Evolutionary conservation across 768 basidiomycete species (phyloP).

Genomic region (Tylopilus plumbeoviolaceoides): DNA sequence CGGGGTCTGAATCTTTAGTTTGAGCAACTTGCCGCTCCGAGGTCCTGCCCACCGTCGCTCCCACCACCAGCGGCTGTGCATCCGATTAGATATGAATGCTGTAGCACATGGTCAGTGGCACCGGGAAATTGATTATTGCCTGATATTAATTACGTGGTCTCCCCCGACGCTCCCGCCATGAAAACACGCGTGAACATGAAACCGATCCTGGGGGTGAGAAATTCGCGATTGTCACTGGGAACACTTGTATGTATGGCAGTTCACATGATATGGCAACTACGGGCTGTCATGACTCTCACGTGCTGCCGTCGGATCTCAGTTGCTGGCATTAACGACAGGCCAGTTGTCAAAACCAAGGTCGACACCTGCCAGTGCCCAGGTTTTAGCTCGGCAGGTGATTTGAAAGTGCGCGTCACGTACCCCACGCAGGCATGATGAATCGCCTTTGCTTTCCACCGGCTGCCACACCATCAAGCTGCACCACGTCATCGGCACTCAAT

Average conservation of each 20-base stretch:
- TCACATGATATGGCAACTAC: not conserved
- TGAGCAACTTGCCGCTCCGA: not conserved
- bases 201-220: not conserved
- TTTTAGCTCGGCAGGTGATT: constrained; percentile 11
- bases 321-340: constrained; percentile 24
- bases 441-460: constrained; percentile 63
- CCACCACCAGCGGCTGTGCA: not conserved
- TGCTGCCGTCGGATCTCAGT: not conserved
- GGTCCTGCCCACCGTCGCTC: not conserved
- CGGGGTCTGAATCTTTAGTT: not conserved
- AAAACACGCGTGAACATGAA: not conserved
- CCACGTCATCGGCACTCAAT: constrained; percentile 50
- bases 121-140: not conserved
- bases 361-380: constrained; percentile 41
- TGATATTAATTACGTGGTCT: not conserved
- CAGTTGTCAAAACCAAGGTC: constrained; percentile 73
- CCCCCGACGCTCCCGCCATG: not conserved
- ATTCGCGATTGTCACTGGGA: not conserved
- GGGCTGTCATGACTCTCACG: not conserved
- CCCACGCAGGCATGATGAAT: constrained; percentile 68
- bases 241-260: not conserved
- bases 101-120: not conserved
- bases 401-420: constrained; percentile 36
- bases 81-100: not conserved
- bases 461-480: constrained; percentile 51